Conservation (phyloP, 1,284 basidiomycete species). For the Leccinum pachyderme region DNA sequence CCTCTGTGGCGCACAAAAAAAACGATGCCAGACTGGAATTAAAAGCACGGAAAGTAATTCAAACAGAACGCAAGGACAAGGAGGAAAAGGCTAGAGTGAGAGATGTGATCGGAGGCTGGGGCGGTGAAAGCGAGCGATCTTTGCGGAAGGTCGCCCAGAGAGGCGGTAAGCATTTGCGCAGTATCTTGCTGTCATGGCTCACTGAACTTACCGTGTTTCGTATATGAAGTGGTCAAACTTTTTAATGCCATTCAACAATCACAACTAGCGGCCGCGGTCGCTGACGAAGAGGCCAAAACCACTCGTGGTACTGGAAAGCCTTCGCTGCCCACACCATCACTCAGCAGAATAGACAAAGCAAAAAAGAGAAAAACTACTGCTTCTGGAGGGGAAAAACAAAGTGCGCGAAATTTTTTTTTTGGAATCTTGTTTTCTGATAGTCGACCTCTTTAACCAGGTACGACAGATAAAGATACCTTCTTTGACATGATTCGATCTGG, state of each 20-base stretch:
- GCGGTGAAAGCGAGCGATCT: constrained; percentile 71
- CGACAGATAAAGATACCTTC: constrained; percentile 67
- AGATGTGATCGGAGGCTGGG: constrained; percentile 83
- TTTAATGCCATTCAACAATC: constrained; percentile 83
- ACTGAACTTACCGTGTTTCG: background rate
- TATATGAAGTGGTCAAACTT: constrained; percentile 64
- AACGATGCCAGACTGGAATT: constrained; percentile 73
- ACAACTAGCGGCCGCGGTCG: constrained; percentile 52
- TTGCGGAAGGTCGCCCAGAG: constrained; percentile 79
- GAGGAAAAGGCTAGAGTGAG: constrained; percentile 70
- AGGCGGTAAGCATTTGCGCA: constrained; percentile 55
- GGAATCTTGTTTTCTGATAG: constrained; percentile 1
- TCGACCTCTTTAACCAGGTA: constrained; percentile 35
- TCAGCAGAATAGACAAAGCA: constrained; percentile 44
- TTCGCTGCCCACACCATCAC: constrained; percentile 60
- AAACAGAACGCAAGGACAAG: constrained; percentile 69
- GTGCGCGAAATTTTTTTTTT: constrained; percentile 37
- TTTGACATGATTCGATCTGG: constrained; percentile 78
- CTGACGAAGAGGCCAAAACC: constrained; percentile 56
- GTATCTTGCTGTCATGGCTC: background rate
- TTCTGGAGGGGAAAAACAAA: constrained; percentile 52
- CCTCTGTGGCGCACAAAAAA: constrained; percentile 61
- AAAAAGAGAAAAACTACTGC: constrained; percentile 55
- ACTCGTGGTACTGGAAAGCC: constrained; percentile 70
- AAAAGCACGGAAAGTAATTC: constrained; percentile 66